Conservation (phyloP, 164 flowering plant genomes). For the grape (Vitis vinifera) region DNA sequence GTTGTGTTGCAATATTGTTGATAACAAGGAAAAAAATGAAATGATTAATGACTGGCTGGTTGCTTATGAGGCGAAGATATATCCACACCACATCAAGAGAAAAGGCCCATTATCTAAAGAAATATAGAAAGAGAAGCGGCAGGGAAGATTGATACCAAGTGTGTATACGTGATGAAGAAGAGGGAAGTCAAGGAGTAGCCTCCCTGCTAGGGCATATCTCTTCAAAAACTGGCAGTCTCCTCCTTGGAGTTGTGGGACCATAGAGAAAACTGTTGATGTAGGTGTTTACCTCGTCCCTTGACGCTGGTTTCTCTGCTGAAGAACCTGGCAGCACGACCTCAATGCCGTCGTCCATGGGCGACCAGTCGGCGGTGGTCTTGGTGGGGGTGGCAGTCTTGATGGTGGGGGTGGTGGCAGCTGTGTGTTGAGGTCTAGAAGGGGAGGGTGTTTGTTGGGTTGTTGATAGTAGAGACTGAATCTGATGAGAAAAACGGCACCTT, state of each 20-base stretch:
- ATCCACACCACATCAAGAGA: too few relatives aligned
- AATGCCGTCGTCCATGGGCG: constrained; percentile 41
- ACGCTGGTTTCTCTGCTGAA: constrained; percentile 6
- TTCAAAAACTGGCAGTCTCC: constrained; percentile 23
- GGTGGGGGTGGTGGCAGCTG: neutral
- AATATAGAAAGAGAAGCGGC: too few relatives aligned
- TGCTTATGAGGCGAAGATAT: too few relatives aligned
- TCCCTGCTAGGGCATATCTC: constrained; percentile 15
- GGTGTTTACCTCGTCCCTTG: constrained; percentile 17
- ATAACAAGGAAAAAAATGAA: too few relatives aligned
- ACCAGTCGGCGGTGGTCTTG: constrained; percentile 17
- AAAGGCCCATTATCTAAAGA: too few relatives aligned
- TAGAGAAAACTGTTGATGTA: constrained; percentile 17
- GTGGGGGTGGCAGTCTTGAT: neutral
- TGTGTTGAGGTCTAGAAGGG: neutral
- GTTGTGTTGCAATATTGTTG: too few relatives aligned
- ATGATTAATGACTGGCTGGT: too few relatives aligned
- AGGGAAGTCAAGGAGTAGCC: too few relatives aligned
- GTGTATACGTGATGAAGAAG: too few relatives aligned
- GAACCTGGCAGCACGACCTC: constrained; percentile 18
- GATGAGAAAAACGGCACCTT: constrained; percentile 21
- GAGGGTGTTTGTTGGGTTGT: constrained; percentile 7
- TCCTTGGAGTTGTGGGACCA: constrained; percentile 13
- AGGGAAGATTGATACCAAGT: too few relatives aligned
- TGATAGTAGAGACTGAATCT: neutral